Evolutionary conservation across 768 basidiomycete species (phyloP).

Genomic region (Panellus pusillus): DNA sequence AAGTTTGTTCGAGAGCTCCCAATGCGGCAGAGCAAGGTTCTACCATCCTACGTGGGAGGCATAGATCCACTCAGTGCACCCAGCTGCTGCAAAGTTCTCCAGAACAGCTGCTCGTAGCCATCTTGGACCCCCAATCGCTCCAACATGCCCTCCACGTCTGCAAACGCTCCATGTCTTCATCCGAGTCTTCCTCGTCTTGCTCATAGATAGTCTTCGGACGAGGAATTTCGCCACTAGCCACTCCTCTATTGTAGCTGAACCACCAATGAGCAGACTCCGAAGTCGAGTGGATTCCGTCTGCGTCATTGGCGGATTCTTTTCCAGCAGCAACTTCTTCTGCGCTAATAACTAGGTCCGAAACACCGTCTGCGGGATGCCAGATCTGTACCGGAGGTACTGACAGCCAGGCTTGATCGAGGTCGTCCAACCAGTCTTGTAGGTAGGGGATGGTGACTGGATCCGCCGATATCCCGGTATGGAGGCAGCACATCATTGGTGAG

Average conservation of each 20-base stretch:
- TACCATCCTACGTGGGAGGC: neutral
- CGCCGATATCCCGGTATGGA: constrained; percentile 63
- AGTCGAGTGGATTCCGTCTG: constrained; percentile 76
- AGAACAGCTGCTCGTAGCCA: constrained; percentile 64
- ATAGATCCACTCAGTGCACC: constrained; percentile 42
- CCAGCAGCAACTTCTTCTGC: constrained; percentile 32
- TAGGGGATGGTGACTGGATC: constrained; percentile 43
- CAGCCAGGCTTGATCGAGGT: constrained; percentile 75
- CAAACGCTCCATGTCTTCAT: neutral
- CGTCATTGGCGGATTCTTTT: constrained; percentile 49
- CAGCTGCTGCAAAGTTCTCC: constrained; percentile 58
- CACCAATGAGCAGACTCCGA: constrained; percentile 62
- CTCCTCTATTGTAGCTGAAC: constrained; percentile 62
- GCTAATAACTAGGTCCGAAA: constrained; percentile 43
- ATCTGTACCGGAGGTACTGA: constrained; percentile 61
- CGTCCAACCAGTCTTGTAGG: constrained; percentile 66
- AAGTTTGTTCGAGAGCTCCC: too few species aligned
- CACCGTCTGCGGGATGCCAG: constrained; percentile 58
- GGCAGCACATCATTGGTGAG: constrained; percentile 66
- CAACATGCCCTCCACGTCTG: constrained; percentile 42
- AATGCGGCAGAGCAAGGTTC: too few species aligned
- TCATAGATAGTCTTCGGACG: constrained; percentile 22
- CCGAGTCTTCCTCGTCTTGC: constrained; percentile 22
- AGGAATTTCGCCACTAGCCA: constrained; percentile 48
- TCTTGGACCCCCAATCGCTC: constrained; percentile 55